Evolutionary conservation across 805 yeast species (phyloP).

Genomic region (Myxozyma udenii): DNA sequence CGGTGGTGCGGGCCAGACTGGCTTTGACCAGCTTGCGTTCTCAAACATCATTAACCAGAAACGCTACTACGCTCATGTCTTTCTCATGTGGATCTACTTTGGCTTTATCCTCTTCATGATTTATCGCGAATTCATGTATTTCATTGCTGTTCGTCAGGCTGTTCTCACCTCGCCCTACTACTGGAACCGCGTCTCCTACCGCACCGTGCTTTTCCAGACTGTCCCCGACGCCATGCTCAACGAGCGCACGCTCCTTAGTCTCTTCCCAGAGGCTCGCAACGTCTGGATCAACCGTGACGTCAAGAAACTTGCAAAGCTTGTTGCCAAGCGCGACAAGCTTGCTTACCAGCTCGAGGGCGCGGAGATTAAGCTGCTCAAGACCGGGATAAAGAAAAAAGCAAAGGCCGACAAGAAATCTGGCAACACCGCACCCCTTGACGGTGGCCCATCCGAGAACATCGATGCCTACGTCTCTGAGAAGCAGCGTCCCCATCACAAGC

Average conservation of each 20-base stretch:
- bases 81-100: slow-evolving; percentile 75
- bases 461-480: slow-evolving; percentile 56
- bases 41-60: slow-evolving; percentile 63
- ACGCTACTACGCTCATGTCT: slow-evolving; percentile 82
- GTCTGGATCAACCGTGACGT: slow-evolving; percentile 76
- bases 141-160: slow-evolving; percentile 70
- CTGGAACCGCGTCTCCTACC: slow-evolving; percentile 67
- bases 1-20: slow-evolving; percentile 51
- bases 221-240: slow-evolving; percentile 73
- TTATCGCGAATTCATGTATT: slow-evolving; percentile 79
- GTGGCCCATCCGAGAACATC: slow-evolving; percentile 9
- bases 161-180: slow-evolving; percentile 78
- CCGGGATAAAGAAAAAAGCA: slow-evolving; percentile 60
- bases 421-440: slow-evolving; percentile 34
- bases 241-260: slow-evolving; percentile 66
- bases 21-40: slow-evolving; percentile 73
- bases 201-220: slow-evolving; percentile 79
- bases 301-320: slow-evolving; percentile 52
- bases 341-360: slow-evolving; percentile 66
- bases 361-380: slow-evolving; percentile 53
- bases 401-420: slow-evolving; percentile 63
- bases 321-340: slow-evolving; percentile 56
- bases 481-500: slow-evolving; percentile 80
- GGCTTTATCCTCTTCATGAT: slow-evolving; percentile 66
- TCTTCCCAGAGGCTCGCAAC: slow-evolving; percentile 77